Base-by-base conservation (phyloP, 2,329 filamentous ascomycete species). In the Aquanectria penicillioides region DNA sequence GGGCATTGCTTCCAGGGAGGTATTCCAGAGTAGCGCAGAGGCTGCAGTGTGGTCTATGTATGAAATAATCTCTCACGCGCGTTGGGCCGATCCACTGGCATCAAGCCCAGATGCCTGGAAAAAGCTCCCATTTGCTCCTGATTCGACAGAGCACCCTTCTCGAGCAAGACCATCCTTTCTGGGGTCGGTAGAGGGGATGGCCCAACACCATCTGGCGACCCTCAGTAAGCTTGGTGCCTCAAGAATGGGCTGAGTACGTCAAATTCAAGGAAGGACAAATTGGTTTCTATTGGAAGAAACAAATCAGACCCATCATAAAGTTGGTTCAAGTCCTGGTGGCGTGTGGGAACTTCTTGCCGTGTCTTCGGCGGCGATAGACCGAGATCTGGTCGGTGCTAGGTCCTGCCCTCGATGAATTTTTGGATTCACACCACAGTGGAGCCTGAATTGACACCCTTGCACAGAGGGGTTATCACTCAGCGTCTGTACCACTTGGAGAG, bases 31-130 rank as follows among this genome's bases (percentile, higher is more conserved):
- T 40, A 54, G 38, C 17, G 38, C 49, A 44, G 47, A 68, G 46
- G 57, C 44, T 47, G 50, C 53, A 62, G 59, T 49, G 55, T 56
- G 63, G 63, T 41, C 52, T 54, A 67, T 69, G 69, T 66, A 64
- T 54, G 60, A 67, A 71, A 66, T 68, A 63, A 70, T 73, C 62
- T 68, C 68, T 72, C 70, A 65, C 65, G 61, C n/a, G n/a, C 67
- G 63, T 56, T 47, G 57, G 54, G 53, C 50, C 40, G 63, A 59
- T 67, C 68, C 65, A 70, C 65, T 57, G 62, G 57, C 60, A 64
- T 57, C 57, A 52, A 61, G 56, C 34, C 64, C 69, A 69, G 62
- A 69, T 55, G 65, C 57, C 61, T 71, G 70, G 70, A 63, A 71
- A 65, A 70, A 48, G 58, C 63, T 66, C 71, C 63, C 53, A 71